Evolutionary conservation across 2,329 filamentous ascomycete species (phyloP).

Genomic region (Trichoderma sp.): DNA sequence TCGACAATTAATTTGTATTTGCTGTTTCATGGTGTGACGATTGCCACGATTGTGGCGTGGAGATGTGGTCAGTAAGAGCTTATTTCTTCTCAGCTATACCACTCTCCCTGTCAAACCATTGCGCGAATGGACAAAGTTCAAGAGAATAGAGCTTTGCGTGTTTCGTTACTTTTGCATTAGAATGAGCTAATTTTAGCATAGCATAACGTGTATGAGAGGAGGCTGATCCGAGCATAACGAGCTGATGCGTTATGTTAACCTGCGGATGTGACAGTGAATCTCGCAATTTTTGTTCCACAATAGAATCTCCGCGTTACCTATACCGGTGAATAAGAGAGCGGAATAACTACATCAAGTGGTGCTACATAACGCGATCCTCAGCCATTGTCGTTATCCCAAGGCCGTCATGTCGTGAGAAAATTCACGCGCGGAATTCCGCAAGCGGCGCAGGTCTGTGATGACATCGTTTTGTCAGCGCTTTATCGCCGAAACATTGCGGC

Average conservation of each 20-base stretch:
- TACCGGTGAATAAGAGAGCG: not conserved
- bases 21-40: not conserved
- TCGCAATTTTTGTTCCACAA: not conserved
- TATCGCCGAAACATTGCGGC: not conserved
- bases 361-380: not conserved
- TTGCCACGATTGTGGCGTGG: no score
- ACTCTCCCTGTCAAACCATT: not conserved
- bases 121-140: not conserved
- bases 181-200: not conserved
- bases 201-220: not conserved
- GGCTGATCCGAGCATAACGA: not conserved
- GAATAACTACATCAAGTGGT: not conserved
- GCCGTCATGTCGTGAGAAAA: not conserved
- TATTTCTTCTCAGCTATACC: not conserved
- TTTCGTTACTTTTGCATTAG: not conserved
- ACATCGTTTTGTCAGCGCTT: not conserved
- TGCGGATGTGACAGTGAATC: not conserved
- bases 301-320: not conserved
- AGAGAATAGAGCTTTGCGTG: not conserved
- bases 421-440: slow-evolving; percentile 4
- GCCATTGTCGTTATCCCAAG: not conserved
- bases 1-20: not conserved
- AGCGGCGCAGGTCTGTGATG: not conserved
- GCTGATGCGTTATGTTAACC: not conserved
- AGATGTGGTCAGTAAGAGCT: not conserved